These are phyloP conservation scores for Neoboletus subvelutipes DNA, from an alignment of 768 basidiomycete genomes.

Conservation along the genomic window DNA sequence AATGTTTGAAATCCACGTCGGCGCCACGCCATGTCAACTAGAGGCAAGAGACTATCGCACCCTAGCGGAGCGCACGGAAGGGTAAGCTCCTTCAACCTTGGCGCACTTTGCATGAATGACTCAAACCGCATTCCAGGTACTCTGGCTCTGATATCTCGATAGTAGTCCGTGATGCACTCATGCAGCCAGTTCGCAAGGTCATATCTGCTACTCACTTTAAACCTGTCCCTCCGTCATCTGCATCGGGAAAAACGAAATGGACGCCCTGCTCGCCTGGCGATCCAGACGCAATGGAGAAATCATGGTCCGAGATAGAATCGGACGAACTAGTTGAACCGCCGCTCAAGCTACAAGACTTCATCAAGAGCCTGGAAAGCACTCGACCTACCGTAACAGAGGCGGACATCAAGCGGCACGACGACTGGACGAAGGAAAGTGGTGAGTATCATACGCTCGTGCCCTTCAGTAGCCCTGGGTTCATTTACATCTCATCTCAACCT, in stretches of 20 bases:
- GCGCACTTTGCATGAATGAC: background rate
- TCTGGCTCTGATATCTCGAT: constrained; percentile 95
- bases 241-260: constrained; percentile 53
- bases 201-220: constrained; percentile 96
- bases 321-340: constrained; percentile 91
- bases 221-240: constrained; percentile 35
- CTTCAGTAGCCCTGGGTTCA: background rate
- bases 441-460: constrained; percentile 23
- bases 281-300: constrained; percentile 77
- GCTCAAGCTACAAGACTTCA: constrained; percentile 73
- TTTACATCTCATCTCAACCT: background rate
- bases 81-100: constrained; percentile 38
- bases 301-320: constrained; percentile 84
- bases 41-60: constrained; percentile 71
- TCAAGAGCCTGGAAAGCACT: constrained; percentile 74
- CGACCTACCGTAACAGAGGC: constrained; percentile 86
- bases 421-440: constrained; percentile 87
- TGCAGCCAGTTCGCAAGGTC: constrained; percentile 98
- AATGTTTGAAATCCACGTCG: constrained; percentile 98
- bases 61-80: constrained; percentile 86
- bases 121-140: constrained; percentile 46
- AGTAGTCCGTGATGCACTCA: constrained; percentile 92
- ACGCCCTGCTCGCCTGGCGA: constrained; percentile 98
- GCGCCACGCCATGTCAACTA: constrained; percentile 86
- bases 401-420: constrained; percentile 81